Conservation (phyloP, 148 eudicot genomes). For the Chenopodium berlandieri region DNA sequence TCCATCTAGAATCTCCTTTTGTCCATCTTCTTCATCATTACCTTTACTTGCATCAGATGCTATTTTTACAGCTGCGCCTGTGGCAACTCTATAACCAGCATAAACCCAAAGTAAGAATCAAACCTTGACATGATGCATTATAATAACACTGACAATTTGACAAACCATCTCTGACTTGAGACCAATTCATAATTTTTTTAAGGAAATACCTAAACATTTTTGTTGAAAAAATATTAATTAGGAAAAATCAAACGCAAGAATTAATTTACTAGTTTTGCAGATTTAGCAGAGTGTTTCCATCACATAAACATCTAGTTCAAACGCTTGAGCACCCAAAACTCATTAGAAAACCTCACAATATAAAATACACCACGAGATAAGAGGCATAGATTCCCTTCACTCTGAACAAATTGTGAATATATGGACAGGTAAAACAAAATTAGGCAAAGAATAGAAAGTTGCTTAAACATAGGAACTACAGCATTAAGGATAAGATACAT, state of each 20-base stretch:
- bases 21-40: constrained; percentile 33
- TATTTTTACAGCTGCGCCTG: constrained; percentile 19
- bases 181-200: no score
- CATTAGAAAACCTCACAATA: background rate
- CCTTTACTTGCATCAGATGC: constrained; percentile 28
- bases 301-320: background rate
- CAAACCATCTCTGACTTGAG: background rate
- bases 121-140: background rate
- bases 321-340: background rate
- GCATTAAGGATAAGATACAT: background rate
- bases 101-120: background rate
- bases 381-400: background rate
- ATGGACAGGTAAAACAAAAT: background rate
- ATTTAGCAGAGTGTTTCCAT: background rate
- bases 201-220: no score
- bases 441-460: background rate
- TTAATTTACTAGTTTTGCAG: background rate
- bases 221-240: background rate
- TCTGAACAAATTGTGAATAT: background rate
- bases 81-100: constrained; percentile 39
- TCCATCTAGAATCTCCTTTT: constrained; percentile 33
- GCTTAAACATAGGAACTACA: no score
- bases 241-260: background rate
- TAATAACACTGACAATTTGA: no score
- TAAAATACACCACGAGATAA: background rate